Evolutionary conservation across 805 yeast species (phyloP), one percentile per base, ranked within the genome.

Genomic region (Candida michaelii): DNA sequence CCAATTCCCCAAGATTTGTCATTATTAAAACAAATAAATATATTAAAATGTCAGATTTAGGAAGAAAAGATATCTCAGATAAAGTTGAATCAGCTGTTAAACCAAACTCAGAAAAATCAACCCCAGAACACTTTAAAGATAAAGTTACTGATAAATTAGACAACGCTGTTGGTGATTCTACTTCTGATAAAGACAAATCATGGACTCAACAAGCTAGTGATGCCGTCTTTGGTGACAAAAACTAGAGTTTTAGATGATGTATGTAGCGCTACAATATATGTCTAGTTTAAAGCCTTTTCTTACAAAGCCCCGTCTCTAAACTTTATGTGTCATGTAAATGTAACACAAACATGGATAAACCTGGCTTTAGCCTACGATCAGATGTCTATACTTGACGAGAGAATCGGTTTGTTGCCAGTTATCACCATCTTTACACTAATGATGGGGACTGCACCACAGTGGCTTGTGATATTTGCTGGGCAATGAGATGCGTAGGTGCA

Each of bases 161-260:
- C 60, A 59, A 60, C 49, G 53, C 57, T 44, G 65, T 59, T 54
- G 73, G 73, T 45, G 61, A 62, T 52, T 52, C 53, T 55, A 57
- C 66, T 45, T 48, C 65, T 38, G 53, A 54, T 30, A 59, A 65
- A 35, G 63, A 64, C 54, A 70, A 69, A 60, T 60, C 71, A 30
- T 53, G 62, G 56, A 53, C 66, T 47, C 74, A 69, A 56, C 63
- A 65, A 52, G 74, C 72, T 44, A 65, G 72, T 45, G 74, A 69
- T 53, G 69, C 71, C 36, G 62, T 69, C 45, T 69, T 69, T 49
- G 74, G 74, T 51, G 60, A 62, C 42, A 60, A 63, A 54, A 54
- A 31, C 4, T 31, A 31, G 25, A 25, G 29, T 7, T 12, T n/a
- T 25, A 25, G 29, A 25, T 25, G 13, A 25, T 25, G 7, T 25